A percentile compares a stretch with the other conserved stretches of the same genome.
These are phyloP conservation scores for Tetradesmus obliquus DNA, from an alignment of 139 green algal genomes.

Conservation along the genomic window DNA sequence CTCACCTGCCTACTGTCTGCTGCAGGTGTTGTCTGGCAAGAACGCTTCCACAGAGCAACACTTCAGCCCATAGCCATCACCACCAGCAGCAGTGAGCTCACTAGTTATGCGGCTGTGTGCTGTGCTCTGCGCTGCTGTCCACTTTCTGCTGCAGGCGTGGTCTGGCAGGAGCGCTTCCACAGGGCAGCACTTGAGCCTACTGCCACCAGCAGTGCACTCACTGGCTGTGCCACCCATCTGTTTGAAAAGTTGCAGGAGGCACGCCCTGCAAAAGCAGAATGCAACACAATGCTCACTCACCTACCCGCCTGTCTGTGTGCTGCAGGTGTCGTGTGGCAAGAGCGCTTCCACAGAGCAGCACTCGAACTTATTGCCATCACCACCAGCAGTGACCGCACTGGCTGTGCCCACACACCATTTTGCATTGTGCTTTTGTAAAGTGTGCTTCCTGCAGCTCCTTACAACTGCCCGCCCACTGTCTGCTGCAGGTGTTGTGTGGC, in stretches of 20 bases:
- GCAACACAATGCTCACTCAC: no score
- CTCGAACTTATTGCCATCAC: background rate
- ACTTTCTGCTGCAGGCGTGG: background rate
- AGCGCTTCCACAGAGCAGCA: background rate
- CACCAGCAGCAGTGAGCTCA: no score
- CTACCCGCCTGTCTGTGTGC: no score
- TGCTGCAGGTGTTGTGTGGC: constrained; percentile 17
- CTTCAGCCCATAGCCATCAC: no score
- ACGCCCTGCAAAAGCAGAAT: no score
- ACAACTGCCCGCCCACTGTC: background rate
- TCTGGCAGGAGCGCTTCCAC: background rate
- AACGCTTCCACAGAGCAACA: no score
- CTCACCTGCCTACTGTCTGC: background rate
- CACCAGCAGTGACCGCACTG: background rate
- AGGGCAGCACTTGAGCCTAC: background rate
- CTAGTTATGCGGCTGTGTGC: no score
- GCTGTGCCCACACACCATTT: background rate
- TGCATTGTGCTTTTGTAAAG: background rate
- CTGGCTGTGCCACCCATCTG: no score
- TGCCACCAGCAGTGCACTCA: background rate
- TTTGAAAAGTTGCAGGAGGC: no score
- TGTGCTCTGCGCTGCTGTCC: no score
- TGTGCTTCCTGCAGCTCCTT: background rate
- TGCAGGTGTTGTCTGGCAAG: background rate
- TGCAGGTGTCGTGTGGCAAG: background rate